Evolutionary conservation across 306 rosid genomes (phyloP).

Genomic region (Canavalia ensiformis): DNA sequence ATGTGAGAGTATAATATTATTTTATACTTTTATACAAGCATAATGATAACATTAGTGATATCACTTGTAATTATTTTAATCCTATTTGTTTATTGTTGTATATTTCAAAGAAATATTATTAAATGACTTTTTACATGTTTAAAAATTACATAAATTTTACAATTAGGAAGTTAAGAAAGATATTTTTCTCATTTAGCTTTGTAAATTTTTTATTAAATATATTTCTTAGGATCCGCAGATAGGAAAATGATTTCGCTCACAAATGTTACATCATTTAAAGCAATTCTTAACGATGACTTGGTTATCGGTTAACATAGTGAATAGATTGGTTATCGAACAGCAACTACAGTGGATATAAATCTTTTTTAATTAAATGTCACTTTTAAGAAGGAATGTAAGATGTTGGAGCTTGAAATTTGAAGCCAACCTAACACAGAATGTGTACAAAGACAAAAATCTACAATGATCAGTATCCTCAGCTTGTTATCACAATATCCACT

Average conservation of each 20-base stretch:
- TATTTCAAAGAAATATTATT: no score
- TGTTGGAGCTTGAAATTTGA: constrained; percentile 9
- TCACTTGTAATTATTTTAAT: no score
- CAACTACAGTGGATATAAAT: not conserved
- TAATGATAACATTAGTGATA: no score
- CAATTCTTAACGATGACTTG: not conserved
- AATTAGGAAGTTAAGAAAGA: no score
- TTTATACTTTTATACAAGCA: no score
- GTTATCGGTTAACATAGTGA: not conserved
- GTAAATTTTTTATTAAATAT: not conserved
- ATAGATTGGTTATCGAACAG: not conserved
- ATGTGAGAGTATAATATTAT: no score
- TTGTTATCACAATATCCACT: constrained; percentile 45
- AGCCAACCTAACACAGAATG: not conserved
- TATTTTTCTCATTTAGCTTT: not conserved
- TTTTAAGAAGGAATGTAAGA: constrained; percentile 24
- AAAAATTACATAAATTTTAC: no score
- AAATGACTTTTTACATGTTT: no score
- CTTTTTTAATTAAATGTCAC: not conserved
- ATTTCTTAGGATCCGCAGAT: not conserved
- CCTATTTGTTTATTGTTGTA: no score
- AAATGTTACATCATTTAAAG: not conserved
- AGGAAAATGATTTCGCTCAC: not conserved
- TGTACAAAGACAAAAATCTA: constrained; percentile 26
- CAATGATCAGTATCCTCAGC: constrained; percentile 24